A percentile compares a stretch with the other conserved stretches of the same genome.
phyloP scores from a whole-genome alignment of 148 eudicot genomes.

The Chenopodium album region DNA sequence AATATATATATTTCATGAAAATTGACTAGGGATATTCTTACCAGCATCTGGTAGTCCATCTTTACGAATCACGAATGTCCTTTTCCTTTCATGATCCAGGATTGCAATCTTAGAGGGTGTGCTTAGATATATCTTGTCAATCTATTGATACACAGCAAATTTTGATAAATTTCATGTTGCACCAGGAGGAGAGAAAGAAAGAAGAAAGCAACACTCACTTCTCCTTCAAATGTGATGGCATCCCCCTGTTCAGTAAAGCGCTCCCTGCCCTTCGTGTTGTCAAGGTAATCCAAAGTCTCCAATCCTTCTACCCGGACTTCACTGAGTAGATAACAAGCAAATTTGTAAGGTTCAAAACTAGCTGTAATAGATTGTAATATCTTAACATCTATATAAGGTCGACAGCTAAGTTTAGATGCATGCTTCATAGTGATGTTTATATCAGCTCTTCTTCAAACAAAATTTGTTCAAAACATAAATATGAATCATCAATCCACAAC shows the following conservation, averaged over 20 bases:
- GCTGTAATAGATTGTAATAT: neutral
- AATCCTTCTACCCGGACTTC: conserved; percentile 96
- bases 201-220: conserved; percentile 44
- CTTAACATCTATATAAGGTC: neutral
- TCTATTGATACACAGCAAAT: conserved; percentile 35
- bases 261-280: conserved; percentile 69
- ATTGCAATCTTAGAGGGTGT: conserved; percentile 89
- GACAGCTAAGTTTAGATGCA: neutral
- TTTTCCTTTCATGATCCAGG: conserved; percentile 87
- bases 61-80: conserved; percentile 84
- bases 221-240: conserved; percentile 90
- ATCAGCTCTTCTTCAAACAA: neutral
- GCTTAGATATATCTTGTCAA: conserved; percentile 88
- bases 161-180: neutral
- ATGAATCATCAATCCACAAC: neutral
- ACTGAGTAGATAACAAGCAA: conserved; percentile 41
- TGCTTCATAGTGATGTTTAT: neutral
- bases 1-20: neutral
- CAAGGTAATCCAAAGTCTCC: conserved; percentile 87
- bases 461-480: neutral
- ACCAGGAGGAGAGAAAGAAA: conserved; percentile 8
- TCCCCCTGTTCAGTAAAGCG: conserved; percentile 95
- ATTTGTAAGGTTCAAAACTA: conserved; percentile 1
- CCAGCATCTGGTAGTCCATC: conserved; percentile 99
- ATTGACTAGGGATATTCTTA: conserved; percentile 28